A percentile compares a stretch with the other conserved stretches of the same genome.
These are phyloP conservation scores for Leishmania major DNA, from an alignment of 208 protist genomes.

Conservation along the genomic window DNA sequence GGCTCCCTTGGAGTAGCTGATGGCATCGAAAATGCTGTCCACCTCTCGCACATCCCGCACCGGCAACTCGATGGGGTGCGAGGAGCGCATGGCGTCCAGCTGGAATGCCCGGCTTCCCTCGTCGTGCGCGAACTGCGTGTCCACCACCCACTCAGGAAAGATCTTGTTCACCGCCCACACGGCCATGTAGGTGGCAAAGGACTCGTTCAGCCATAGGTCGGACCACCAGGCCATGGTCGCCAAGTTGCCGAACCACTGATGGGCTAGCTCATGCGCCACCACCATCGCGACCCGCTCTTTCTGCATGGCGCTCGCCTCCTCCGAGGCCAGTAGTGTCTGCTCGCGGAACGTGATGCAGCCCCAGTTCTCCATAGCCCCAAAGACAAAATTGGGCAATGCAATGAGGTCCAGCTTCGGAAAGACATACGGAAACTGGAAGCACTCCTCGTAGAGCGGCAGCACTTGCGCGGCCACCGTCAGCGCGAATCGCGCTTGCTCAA, in stretches of 20 bases:
- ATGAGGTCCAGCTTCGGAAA: slow-evolving; percentile 96
- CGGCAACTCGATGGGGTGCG: slow-evolving; percentile 93
- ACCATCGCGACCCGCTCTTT: slow-evolving; percentile 73
- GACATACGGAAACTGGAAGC: slow-evolving; percentile 88
- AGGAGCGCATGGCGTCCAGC: slow-evolving; percentile 81
- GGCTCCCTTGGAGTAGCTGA: slow-evolving; percentile 90
- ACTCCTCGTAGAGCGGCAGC: slow-evolving; percentile 81
- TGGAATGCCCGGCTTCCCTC: slow-evolving; percentile 72
- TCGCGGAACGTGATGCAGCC: slow-evolving; percentile 96
- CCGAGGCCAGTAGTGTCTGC: slow-evolving; percentile 68
- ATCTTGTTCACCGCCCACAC: slow-evolving; percentile 74
- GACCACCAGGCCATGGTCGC: slow-evolving; percentile 99
- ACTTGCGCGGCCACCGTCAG: slow-evolving; percentile 71
- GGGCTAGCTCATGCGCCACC: slow-evolving; percentile 94
- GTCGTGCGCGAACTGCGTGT: slow-evolving; percentile 72
- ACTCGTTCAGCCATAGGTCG: slow-evolving; percentile 98
- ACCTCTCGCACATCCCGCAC: slow-evolving; percentile 86
- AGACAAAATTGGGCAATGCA: slow-evolving; percentile 93
- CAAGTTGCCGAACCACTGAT: slow-evolving; percentile 98
- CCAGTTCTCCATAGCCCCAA: slow-evolving; percentile 99
- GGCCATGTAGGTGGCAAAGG: slow-evolving; percentile 93
- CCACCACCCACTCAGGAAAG: slow-evolving; percentile 84
- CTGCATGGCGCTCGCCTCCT: slow-evolving; percentile 45
- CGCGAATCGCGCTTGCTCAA: slow-evolving; percentile 65
- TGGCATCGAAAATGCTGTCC: slow-evolving; percentile 94